Base-by-base conservation (phyloP, 305 asterid species). In the Fraxinus baroniana region DNA sequence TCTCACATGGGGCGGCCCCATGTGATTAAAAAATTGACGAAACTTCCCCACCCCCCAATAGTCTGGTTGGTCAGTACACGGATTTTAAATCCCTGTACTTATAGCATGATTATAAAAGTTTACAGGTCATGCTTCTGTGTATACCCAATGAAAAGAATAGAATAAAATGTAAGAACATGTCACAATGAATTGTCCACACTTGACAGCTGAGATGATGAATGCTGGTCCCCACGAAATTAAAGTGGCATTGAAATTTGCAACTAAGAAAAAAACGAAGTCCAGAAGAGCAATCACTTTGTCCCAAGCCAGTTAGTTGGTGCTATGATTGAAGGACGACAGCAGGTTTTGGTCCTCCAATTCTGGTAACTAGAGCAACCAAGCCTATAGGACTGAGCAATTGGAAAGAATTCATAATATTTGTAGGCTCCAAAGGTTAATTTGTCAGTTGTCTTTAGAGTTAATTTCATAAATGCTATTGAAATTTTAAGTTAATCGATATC, bases 81-180 rank as follows among this genome's bases (percentile, higher is more conserved):
- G 1, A 24, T 24, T 24, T 24, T 24, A 24, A 24, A 24, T 24
- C 1, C 26, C 26, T 24, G 26, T 24, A 24, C 26, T 24, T 24
- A 1, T 24, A 24, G 26, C 26, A 24, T 24, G 26, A 24, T 24
- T 24, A 1, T 8, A 26, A 12, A 20, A 76, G 64, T 49, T 83
- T 84, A 83, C 89, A 88, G 89, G 78, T 81, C 86, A 88, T 75
- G 9, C 60, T 49, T 49, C n/a, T 70, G 37, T 3, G 74, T 74
- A 71, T 74, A 78, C 60, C 55, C 18, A 33, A 30, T 76, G 24
- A 24, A 73, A 49, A 70, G 57, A 62, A 71, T 83, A 81, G 71
- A 64, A 64, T 18, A 18, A 64, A 24, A 68, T 33, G 44, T 72
- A 72, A 30, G 44, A 17, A 33, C 46, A 33, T 15, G 77, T 17